Evolutionary conservation across 768 basidiomycete genomes (phyloP).

Genomic region (Russula virescens): DNA sequence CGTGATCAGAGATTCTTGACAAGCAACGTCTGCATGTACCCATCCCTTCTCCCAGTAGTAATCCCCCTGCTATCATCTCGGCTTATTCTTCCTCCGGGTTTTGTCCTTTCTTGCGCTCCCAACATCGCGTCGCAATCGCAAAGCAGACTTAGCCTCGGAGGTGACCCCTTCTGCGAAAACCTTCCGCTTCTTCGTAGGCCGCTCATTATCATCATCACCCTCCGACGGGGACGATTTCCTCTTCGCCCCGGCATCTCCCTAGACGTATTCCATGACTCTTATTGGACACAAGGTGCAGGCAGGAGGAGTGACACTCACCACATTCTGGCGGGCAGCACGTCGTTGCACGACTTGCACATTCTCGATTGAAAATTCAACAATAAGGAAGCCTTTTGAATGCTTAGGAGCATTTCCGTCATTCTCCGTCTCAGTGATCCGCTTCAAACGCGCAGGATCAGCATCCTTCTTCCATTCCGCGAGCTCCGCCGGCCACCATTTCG

Average conservation of each 20-base stretch:
- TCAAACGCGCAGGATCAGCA: conserved; percentile 48
- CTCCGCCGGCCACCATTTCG: conserved; percentile 85
- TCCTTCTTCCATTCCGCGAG: conserved; percentile 42
- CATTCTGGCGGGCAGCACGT: conserved; percentile 49
- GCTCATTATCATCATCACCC: neutral
- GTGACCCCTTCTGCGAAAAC: neutral
- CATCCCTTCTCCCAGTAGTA: neutral
- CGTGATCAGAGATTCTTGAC: neutral
- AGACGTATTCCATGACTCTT: neutral
- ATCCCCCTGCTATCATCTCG: neutral
- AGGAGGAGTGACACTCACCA: conserved; percentile 28
- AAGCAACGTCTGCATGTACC: neutral
- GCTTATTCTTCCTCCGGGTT: neutral
- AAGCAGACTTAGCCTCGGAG: neutral
- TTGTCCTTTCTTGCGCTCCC: neutral
- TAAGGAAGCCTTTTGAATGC: conserved; percentile 46
- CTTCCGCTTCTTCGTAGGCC: conserved; percentile 6
- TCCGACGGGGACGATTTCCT: neutral
- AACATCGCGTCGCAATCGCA: neutral
- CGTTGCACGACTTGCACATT: conserved; percentile 86
- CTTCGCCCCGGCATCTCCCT: conserved; percentile 8
- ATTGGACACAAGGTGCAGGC: neutral
- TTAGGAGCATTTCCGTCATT: conserved; percentile 41
- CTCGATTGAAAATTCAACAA: conserved; percentile 96
- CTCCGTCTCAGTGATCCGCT: conserved; percentile 52